Base-by-base conservation (phyloP, 352 stramenopile species). In the Phytophthora uliginosa region DNA sequence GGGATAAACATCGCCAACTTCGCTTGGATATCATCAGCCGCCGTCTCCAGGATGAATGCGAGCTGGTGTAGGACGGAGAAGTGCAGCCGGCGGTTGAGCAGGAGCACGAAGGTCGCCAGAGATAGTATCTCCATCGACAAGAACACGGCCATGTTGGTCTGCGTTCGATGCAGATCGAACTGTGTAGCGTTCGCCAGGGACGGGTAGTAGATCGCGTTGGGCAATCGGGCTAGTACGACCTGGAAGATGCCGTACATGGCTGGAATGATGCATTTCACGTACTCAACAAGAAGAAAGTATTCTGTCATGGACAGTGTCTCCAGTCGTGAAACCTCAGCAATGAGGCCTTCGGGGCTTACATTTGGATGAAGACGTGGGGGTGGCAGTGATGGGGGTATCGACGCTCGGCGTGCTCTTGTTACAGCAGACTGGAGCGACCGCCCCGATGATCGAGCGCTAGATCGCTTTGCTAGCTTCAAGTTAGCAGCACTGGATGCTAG, bases 1-100 rank as follows among this genome's bases (percentile, higher is more conserved):
- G 74, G 55, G 36, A 81, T 76, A 26, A 71, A 80, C 42, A 66
- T 69, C 34, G 52, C 57, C 22, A 79, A 69, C 33, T 76, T 77
- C 33, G 65, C 67, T 18, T 74, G 69, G 17, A 77, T 69, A 36
- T 78, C 66, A 7, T 63, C 51, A 3, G 54, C 63, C 6, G 73
- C 65, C 5, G 40, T 76, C 64, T 82, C 72, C 24, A 82, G 58
- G 4, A 73, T 65, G 36, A 78, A 83, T 0, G 64, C 64, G 0
- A 83, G 58, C 56, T 81, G 73, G 45, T 81, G 68, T 20, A 78
- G 40, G 2, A 67, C 55, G 4, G 71, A 76, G 50, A 74, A 79
- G 13, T 36, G 50, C 13, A 83, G 26, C 2, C 52, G 60, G 4
- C 17, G 53, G 4, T 63, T 40, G 20, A 83, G 54, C 28, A 66